These are phyloP conservation scores for Kuraishia capsulata DNA, from an alignment of 805 yeast species.

Conservation along the genomic window DNA sequence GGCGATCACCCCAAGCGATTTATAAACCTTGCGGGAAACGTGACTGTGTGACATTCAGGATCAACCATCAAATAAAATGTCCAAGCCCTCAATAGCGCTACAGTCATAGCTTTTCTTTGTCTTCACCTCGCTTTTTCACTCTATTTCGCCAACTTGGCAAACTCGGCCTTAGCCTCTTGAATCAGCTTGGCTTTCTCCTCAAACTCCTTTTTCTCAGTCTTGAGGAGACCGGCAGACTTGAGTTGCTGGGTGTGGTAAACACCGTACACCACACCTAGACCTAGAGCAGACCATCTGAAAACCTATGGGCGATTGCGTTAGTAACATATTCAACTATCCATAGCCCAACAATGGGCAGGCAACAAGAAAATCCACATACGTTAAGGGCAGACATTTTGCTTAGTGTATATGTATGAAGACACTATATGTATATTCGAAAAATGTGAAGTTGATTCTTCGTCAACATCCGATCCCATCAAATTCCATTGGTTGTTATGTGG, in stretches of 20 bases:
- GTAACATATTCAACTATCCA: background rate
- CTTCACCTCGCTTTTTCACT: too few relatives aligned
- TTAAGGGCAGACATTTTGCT: slow-evolving; percentile 38
- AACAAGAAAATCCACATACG: slow-evolving; percentile 26
- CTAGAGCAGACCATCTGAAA: slow-evolving; percentile 87
- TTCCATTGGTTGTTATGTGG: background rate
- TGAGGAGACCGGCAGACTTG: slow-evolving; percentile 48
- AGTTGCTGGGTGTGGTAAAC: slow-evolving; percentile 71
- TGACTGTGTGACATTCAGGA: too few relatives aligned
- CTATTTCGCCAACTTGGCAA: slow-evolving; percentile 68
- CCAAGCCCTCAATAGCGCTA: too few relatives aligned
- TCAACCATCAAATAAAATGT: too few relatives aligned
- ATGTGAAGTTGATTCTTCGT: too few relatives aligned
- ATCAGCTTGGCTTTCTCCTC: slow-evolving; percentile 66
- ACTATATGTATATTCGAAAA: too few relatives aligned
- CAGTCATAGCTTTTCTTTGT: too few relatives aligned
- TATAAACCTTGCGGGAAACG: too few relatives aligned
- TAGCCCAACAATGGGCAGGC: background rate
- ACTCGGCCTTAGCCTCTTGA: slow-evolving; percentile 83
- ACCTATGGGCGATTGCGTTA: slow-evolving; percentile 33
- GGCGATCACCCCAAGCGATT: too few relatives aligned
- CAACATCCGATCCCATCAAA: background rate
- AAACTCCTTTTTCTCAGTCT: slow-evolving; percentile 49
- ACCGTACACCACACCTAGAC: slow-evolving; percentile 84
- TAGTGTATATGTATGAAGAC: slow-evolving; percentile 1